Evolutionary conservation across 2,329 filamentous ascomycete species (phyloP), one percentile per base, ranked within the genome.

Genomic region (Immersiporthe knoxdaviesiana): DNA sequence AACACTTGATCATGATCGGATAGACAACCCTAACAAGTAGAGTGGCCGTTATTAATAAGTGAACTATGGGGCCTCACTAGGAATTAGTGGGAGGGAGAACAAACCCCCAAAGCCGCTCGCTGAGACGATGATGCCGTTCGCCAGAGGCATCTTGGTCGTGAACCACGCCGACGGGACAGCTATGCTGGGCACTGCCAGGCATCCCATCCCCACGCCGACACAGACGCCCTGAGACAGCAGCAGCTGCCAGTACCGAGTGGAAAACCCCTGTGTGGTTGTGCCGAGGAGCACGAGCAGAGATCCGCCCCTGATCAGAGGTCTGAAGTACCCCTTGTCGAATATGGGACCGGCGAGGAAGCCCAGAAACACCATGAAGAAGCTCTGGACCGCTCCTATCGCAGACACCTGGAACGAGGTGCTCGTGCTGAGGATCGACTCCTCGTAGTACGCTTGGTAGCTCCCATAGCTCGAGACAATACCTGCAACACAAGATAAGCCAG

Each of bases 381-480:
- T 75, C 71, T 84, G 82, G 24, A 83, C 72, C 10, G 81, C 80
- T 3, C 81, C 82, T 59, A 84, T 82, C 79, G 81, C 83, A 5
- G 81, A 82, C 59, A 85, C 82, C 63, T 77, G 74, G 3, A 80
- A 82, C 1, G 81, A 73, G 7, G 77, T 77, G 39, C 72, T 73
- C 21, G 69, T 62, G 11, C 66, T 70, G 27, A 82, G 77, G 11
- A 81, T 74, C 0, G 74, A 73, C 1, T 75, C 73, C 71, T 81
- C 78, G 70, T 83, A 83, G 74, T 81, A 83, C 6, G 78, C 80
- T 72, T 84, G 81, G 73, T 81, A 84, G 2, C 81, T 81, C 54
- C 82, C 83, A 66, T 81, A 84, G 30, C 77, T 79, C 72, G 69
- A 71, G 21, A 71, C 66, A 35, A 71, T 62, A 24, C 69, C 69